Evolutionary conservation across 2,329 filamentous ascomycete species (phyloP).

Genomic region (Diaporthe longicolla): DNA sequence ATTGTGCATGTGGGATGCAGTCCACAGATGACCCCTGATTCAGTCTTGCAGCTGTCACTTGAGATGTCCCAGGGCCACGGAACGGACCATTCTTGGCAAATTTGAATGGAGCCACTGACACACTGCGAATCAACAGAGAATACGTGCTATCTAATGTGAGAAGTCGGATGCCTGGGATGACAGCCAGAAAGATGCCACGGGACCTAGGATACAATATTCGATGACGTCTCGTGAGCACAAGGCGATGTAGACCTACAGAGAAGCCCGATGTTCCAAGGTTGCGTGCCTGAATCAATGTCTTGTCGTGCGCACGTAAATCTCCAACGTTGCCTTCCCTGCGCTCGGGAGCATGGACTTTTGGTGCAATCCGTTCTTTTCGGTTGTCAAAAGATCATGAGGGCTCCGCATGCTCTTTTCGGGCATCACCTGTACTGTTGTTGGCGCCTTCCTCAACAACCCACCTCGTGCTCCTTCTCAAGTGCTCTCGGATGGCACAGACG

Average conservation of each 20-base stretch:
- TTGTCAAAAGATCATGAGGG: background rate
- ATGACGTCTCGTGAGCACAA: conserved; percentile 31
- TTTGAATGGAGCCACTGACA: background rate
- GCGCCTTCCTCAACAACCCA: background rate
- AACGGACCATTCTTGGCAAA: conserved; percentile 1
- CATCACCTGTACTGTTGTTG: conserved; percentile 20
- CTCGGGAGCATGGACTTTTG: background rate
- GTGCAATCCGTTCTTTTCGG: background rate
- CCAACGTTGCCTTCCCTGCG: conserved; percentile 6
- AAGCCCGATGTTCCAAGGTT: background rate
- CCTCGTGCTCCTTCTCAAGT: background rate
- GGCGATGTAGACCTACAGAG: background rate
- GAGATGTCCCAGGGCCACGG: conserved; percentile 21
- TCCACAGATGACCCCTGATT: conserved; percentile 40
- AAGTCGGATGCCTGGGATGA: background rate
- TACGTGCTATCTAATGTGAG: background rate
- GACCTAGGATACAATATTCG: background rate
- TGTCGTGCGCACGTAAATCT: background rate
- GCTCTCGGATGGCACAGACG: background rate
- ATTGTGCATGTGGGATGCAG: conserved; percentile 37
- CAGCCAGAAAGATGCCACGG: conserved; percentile 17
- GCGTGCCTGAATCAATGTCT: background rate
- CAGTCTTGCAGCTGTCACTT: conserved; percentile 41
- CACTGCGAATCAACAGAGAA: background rate
- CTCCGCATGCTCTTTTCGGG: conserved; percentile 19